Conservation (phyloP, 441 rosid genomes). For the Arabidopsis hybrid region DNA sequence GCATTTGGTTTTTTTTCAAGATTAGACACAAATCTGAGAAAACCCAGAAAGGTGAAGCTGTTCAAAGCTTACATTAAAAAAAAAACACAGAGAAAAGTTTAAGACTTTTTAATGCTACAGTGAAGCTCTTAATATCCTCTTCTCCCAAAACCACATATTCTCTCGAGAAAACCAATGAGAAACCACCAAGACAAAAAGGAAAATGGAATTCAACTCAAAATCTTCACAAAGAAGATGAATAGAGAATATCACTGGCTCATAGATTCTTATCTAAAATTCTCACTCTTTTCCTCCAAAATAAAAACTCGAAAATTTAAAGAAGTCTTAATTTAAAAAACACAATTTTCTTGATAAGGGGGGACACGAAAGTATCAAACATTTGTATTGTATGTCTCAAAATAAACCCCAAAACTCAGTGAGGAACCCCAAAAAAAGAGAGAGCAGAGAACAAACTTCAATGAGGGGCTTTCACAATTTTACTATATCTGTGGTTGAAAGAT, state of each 20-base stretch:
- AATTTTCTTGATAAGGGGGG: slow-evolving; percentile 18
- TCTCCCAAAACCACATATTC: slow-evolving; percentile 35
- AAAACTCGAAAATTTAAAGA: slow-evolving; percentile 4
- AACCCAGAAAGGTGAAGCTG: slow-evolving; percentile 39
- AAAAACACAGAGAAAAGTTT: slow-evolving; percentile 15
- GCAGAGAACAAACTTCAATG: slow-evolving; percentile 34
- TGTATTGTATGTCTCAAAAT: slow-evolving; percentile 5
- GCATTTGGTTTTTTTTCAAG: slow-evolving; percentile 19
- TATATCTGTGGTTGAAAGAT: slow-evolving; percentile 32
- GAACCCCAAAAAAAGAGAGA: slow-evolving; percentile 10
- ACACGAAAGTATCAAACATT: slow-evolving; percentile 38
- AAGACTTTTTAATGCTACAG: slow-evolving; percentile 27
- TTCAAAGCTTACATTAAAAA: slow-evolving; percentile 25
- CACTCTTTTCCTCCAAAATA: slow-evolving; percentile 11
- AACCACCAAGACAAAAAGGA: neutral
- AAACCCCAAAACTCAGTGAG: slow-evolving; percentile 15
- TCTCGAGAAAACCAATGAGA: slow-evolving; percentile 44
- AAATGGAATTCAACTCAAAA: slow-evolving; percentile 49
- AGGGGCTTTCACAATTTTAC: slow-evolving; percentile 21
- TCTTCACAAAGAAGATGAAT: slow-evolving; percentile 58
- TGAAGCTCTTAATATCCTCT: slow-evolving; percentile 36
- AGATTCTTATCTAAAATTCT: slow-evolving; percentile 47
- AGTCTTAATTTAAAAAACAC: neutral
- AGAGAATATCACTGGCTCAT: slow-evolving; percentile 51
- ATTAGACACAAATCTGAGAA: slow-evolving; percentile 39